Percentiles rank a stretch among this genome's conserved stretches.
Conservation (phyloP, 2,329 filamentous ascomycete genomes). For the Blumeria graminis region DNA sequence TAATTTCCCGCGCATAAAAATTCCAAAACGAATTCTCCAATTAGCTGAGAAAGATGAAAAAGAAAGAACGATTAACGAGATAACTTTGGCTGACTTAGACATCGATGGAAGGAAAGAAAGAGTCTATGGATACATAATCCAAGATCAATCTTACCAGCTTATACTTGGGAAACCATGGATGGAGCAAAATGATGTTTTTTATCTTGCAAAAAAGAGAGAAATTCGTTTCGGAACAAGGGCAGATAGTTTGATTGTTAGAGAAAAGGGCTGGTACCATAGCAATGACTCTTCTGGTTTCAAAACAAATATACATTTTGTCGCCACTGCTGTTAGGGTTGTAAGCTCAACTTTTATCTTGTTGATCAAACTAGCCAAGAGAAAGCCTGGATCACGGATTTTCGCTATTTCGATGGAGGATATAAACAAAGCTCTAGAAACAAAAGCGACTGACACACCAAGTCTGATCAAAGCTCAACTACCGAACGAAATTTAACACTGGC, state of each 20-base stretch:
- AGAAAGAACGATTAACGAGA: neutral
- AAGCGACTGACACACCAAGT: neutral
- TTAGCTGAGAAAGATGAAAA: neutral
- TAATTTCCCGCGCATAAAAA: too few relatives aligned
- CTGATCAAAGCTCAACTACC: neutral
- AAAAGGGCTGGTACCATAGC: neutral
- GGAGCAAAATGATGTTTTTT: neutral
- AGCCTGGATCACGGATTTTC: neutral
- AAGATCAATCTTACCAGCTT: neutral
- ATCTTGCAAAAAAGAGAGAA: neutral
- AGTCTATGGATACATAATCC: neutral
- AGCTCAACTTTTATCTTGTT: neutral
- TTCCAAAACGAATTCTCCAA: neutral
- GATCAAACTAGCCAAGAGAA: neutral
- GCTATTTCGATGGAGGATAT: slow-evolving; percentile 1
- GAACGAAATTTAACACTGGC: neutral
- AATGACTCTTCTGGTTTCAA: too few relatives aligned
- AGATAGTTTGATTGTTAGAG: neutral
- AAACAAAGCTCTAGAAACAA: neutral
- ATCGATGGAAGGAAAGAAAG: neutral
- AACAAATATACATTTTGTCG: neutral
- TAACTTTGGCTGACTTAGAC: neutral
- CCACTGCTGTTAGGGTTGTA: neutral
- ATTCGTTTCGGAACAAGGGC: neutral
- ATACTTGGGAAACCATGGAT: neutral